Evolutionary conservation across 805 yeast species (phyloP).

Genomic region (Candida nanaspora): DNA sequence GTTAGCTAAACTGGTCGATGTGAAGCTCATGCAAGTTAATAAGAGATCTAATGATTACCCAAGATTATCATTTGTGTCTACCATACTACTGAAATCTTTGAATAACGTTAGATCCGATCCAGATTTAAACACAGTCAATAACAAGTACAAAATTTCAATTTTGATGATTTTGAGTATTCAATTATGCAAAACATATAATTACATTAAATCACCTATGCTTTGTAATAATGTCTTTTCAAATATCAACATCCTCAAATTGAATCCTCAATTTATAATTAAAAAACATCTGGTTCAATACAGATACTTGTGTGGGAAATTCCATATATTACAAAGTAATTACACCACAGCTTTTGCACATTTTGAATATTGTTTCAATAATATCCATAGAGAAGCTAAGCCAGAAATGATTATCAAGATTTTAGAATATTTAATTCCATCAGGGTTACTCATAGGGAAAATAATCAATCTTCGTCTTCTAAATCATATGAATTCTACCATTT

Average conservation of each 20-base stretch:
- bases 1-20: constrained; percentile 35
- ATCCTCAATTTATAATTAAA: constrained; percentile 31
- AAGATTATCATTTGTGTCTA: constrained; percentile 39
- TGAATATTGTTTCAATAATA: constrained; percentile 38
- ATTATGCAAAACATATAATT: constrained; percentile 45
- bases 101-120: constrained; percentile 43
- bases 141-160: constrained; percentile 33
- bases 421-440: constrained; percentile 43
- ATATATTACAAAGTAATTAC: constrained; percentile 45
- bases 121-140: constrained; percentile 24
- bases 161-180: constrained; percentile 41
- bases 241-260: constrained; percentile 43
- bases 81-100: constrained; percentile 39
- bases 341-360: constrained; percentile 40
- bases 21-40: constrained; percentile 29
- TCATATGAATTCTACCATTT: not conserved
- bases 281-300: constrained; percentile 46
- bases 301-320: constrained; percentile 45
- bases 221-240: constrained; percentile 59
- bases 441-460: constrained; percentile 43
- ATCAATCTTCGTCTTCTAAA: constrained; percentile 28
- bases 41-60: constrained; percentile 29
- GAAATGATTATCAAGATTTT: constrained; percentile 31
- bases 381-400: constrained; percentile 20
- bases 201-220: constrained; percentile 45